Evolutionary conservation across 495 filamentous ascomycete genomes (phyloP), one percentile per base, ranked within the genome.

Genomic region (Penicillium soppii): DNA sequence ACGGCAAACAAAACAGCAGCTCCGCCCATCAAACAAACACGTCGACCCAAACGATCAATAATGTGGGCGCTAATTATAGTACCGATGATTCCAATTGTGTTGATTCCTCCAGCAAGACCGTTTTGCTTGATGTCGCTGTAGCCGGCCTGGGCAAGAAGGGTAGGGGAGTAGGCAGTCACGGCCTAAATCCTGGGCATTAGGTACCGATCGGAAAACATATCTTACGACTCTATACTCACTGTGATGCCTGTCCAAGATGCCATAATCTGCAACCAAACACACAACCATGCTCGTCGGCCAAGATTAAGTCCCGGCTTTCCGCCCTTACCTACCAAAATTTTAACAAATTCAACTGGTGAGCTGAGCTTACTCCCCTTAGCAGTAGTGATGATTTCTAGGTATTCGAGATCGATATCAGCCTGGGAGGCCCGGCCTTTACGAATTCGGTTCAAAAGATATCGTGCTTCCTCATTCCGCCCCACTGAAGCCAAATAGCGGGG

Each of bases 41-140:
- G 58, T 26, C 78, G 70, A 29, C 79, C 79, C 22, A 80, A 40
- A 42, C 73, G 72, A 50, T 81, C 67, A 36, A 82, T 57, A 41
- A 80, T 78, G n/a, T 78, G 71, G 19, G 79, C 79, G 50, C 72
- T 75, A 35, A 81, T 76, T 19, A 81, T 76, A 4, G 77, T 80
- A 25, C 78, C 73, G 43, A 81, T 56, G 36, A 80, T 80, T 12
- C 79, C 76, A 44, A 81, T 66, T 9, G 77, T 79, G 57, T 82
- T 81, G 17, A 82, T 54, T 25, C 75, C 77, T 7, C 79, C 79
- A 5, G 78, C 68, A 5, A 82, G 68, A 35, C 78, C 76, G 40
- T 73, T 75, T 21, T 77, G 73, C 35, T 71, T 70, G 32, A 75
- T 54, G n/a, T 59, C 43, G 47, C 69, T 73, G 53, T 72, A 72